Evolutionary conservation across 2,329 filamentous ascomycete species (phyloP).

Genomic region (Thermoascus crustaceus): DNA sequence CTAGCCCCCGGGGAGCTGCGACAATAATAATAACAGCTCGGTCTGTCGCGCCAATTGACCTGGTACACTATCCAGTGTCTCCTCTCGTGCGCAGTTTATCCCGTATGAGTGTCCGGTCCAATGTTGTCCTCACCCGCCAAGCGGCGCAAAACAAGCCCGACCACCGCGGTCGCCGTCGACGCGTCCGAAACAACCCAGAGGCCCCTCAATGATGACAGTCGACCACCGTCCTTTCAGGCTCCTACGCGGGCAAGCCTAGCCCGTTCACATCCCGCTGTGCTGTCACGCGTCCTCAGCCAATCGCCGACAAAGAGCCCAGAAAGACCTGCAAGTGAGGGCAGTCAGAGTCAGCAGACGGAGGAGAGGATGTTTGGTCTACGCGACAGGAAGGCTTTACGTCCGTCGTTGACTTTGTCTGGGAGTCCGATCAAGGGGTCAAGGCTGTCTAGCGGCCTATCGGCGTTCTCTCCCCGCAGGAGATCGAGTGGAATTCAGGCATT

Average conservation of each 20-base stretch:
- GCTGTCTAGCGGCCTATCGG: conserved; percentile 8
- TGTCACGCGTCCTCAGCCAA: conserved; percentile 39
- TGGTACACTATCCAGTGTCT: too few relatives aligned
- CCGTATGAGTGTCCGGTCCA: conserved; percentile 11
- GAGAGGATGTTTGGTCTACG: conserved; percentile 23
- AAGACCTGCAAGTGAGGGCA: conserved; percentile 14
- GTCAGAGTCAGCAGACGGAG: conserved; percentile 11
- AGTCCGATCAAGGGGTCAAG: conserved; percentile 17
- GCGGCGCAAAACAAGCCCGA: conserved; percentile 55
- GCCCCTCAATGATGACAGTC: conserved; percentile 13
- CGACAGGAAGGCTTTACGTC: conserved; percentile 30
- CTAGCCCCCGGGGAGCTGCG: too few relatives aligned
- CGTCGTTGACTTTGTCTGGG: conserved; percentile 22
- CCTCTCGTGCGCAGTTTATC: conserved; percentile 13
- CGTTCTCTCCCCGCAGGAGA: conserved; percentile 21
- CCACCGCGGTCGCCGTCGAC: conserved; percentile 37
- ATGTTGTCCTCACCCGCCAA: conserved; percentile 56
- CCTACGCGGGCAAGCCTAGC: conserved; percentile 58
- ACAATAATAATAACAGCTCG: too few relatives aligned
- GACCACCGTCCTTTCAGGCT: conserved; percentile 52
- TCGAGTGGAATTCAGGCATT: conserved; percentile 27
- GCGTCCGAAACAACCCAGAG: conserved; percentile 32
- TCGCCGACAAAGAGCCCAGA: conserved; percentile 28
- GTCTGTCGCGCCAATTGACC: too few relatives aligned
- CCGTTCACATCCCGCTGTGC: conserved; percentile 52